A percentile compares a stretch with the other conserved stretches of the same genome.
Conservation (phyloP, 129 eudicot genomes). For the Centaurea solstitialis region DNA sequence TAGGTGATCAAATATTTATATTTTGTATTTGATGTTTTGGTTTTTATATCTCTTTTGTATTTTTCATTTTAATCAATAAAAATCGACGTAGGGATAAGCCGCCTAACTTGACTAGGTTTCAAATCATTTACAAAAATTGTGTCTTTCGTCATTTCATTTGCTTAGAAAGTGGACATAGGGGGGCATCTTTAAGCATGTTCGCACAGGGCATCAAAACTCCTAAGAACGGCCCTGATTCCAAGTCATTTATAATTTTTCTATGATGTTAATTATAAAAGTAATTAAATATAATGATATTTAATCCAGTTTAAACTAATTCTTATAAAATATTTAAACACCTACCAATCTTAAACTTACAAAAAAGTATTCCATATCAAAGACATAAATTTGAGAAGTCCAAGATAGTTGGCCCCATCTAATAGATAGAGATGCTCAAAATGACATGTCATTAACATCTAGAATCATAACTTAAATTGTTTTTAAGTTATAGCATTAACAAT, state of each 20-base stretch:
- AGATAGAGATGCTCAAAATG: neutral
- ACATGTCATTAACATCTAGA: neutral
- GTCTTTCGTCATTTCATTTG: too few relatives aligned
- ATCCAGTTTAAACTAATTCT: neutral
- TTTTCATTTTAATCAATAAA: too few relatives aligned
- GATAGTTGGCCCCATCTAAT: neutral
- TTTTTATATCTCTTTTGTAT: too few relatives aligned
- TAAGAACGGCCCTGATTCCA: too few relatives aligned
- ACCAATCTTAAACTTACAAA: neutral
- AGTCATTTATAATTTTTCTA: neutral
- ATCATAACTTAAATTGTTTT: neutral
- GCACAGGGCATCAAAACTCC: too few relatives aligned
- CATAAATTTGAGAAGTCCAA: neutral
- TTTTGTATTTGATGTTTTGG: too few relatives aligned
- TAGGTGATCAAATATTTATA: too few relatives aligned
- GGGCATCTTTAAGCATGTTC: too few relatives aligned
- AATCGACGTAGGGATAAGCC: too few relatives aligned
- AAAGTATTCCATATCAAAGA: neutral
- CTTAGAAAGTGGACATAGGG: too few relatives aligned
- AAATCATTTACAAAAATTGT: too few relatives aligned
- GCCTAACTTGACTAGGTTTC: too few relatives aligned
- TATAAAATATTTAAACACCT: constrained; percentile 18
- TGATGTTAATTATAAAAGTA: neutral
- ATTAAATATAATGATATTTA: neutral
- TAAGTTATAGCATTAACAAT: neutral